Conservation (phyloP, 441 rosid species). For the Hura crepitans region DNA sequence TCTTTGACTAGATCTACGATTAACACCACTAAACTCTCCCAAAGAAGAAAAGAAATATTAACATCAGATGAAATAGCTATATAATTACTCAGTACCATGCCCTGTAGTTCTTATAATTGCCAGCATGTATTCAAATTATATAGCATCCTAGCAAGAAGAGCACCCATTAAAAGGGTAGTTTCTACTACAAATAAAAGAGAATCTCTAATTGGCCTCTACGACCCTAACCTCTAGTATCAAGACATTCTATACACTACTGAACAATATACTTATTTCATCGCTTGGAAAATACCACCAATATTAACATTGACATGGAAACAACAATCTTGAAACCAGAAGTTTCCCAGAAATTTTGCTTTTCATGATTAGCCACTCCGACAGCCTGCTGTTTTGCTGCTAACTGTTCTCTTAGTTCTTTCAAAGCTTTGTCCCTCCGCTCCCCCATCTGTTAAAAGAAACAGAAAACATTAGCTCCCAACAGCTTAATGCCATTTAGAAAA, state of each 20-base stretch:
- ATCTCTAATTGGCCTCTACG: conserved; percentile 24
- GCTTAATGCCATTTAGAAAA: not conserved
- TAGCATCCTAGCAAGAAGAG: not conserved
- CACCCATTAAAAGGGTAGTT: conserved; percentile 1
- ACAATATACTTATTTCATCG: conserved; percentile 31
- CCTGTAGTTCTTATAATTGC: not conserved
- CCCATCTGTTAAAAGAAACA: conserved; percentile 54
- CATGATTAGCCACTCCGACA: conserved; percentile 25
- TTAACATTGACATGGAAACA: conserved; percentile 84
- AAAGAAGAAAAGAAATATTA: too few relatives aligned
- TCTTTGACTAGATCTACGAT: not conserved
- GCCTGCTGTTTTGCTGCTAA: conserved; percentile 48
- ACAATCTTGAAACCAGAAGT: conserved; percentile 71
- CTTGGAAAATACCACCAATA: conserved; percentile 70
- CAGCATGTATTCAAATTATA: not conserved
- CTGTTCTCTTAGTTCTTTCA: conserved; percentile 67
- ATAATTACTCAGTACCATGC: not conserved
- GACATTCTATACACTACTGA: conserved; percentile 24
- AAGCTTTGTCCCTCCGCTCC: conserved; percentile 71
- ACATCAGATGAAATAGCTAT: not conserved
- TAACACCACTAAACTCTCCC: too few relatives aligned
- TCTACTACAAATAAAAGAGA: not conserved
- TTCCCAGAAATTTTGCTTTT: conserved; percentile 80
- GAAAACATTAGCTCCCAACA: not conserved
- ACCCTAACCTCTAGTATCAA: conserved; percentile 3